Base-by-base conservation (phyloP, 345 rosid species). In the Moricandia moricandioides region DNA sequence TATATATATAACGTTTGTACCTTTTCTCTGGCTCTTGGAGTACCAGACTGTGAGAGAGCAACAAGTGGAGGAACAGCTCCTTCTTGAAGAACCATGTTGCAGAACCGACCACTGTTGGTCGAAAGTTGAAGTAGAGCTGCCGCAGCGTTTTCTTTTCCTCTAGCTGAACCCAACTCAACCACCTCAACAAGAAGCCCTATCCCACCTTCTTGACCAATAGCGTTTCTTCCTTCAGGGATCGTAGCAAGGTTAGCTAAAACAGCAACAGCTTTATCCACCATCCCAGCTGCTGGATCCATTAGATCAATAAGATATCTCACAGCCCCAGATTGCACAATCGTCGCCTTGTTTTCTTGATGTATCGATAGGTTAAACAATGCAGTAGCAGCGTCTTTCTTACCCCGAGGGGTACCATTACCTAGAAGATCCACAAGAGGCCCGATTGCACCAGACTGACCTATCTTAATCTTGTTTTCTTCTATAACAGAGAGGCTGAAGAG, bases 261-360 rank as follows among this genome's bases (percentile, higher is more conserved):
- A 30, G 98, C 97, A 31, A 95, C 99, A 1, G 98, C 99, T 85
- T 96, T 96, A 72, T 92, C 99, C 49, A 95, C 99, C 98, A 92
- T 90, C 59, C 98, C 99, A 30, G 93, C 94, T 34, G 99, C 94
- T 8, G 98, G 99, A 65, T 96, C 98, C 99, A 95, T 89, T 75
- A 95, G 84, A 49, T 92, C 97, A 9, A 95, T 92, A 1, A 95
- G 97, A 73, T 92, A 84, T 78, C 69, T 92, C 27, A 92, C 93
- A 35, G 99, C 99, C 16, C 94, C 98, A 14, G 97, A 92, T 57
- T 91, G 88, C 65, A 96, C 96, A 11, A 96, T 92, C 8, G 85
- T 80, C 18, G 84, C 82, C 83, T 96, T 96, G 85, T 96, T 96
- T 74, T 96, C 99, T 71, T 91, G 97, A 84, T 82, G 85, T 79